Evolutionary conservation across 768 basidiomycete genomes (phyloP).

Genomic region (Leccinum variicolor): DNA sequence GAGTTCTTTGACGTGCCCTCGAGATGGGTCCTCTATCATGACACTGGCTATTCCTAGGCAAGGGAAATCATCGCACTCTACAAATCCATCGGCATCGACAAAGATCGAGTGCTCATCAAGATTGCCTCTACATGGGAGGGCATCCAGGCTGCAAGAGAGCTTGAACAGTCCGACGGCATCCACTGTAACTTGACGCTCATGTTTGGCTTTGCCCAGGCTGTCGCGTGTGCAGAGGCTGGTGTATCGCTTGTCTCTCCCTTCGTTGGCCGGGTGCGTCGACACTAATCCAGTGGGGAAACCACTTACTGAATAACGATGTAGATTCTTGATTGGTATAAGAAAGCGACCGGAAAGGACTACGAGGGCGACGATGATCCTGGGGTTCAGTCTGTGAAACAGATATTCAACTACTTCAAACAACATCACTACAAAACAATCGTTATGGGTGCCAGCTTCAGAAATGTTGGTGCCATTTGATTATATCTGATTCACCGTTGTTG

Average conservation of each 20-base stretch:
- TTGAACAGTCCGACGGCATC: slow-evolving; percentile 84
- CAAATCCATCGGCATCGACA: slow-evolving; percentile 81
- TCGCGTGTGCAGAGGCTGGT: slow-evolving; percentile 94
- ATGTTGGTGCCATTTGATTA: slow-evolving; percentile 49
- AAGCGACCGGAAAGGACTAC: slow-evolving; percentile 77
- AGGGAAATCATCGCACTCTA: slow-evolving; percentile 88
- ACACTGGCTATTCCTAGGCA: slow-evolving; percentile 38
- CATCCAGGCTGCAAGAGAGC: slow-evolving; percentile 93
- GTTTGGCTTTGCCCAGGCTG: slow-evolving; percentile 96
- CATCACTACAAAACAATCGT: slow-evolving; percentile 96
- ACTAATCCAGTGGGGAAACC: slow-evolving; percentile 27
- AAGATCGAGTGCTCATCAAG: slow-evolving; percentile 94
- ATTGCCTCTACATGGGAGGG: slow-evolving; percentile 99
- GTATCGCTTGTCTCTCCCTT: slow-evolving; percentile 97
- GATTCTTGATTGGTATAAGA: slow-evolving; percentile 99
- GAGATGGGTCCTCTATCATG: background rate
- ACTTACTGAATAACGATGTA: slow-evolving; percentile 26
- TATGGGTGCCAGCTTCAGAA: slow-evolving; percentile 99
- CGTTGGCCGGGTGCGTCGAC: slow-evolving; percentile 77
- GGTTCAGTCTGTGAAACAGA: slow-evolving; percentile 90
- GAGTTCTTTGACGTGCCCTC: background rate
- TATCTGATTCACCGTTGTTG: background rate
- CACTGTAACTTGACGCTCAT: slow-evolving; percentile 98
- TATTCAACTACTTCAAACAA: slow-evolving; percentile 99
- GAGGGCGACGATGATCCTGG: slow-evolving; percentile 91